Conservation (phyloP, 768 basidiomycete species). For the Astraeus odoratus region DNA sequence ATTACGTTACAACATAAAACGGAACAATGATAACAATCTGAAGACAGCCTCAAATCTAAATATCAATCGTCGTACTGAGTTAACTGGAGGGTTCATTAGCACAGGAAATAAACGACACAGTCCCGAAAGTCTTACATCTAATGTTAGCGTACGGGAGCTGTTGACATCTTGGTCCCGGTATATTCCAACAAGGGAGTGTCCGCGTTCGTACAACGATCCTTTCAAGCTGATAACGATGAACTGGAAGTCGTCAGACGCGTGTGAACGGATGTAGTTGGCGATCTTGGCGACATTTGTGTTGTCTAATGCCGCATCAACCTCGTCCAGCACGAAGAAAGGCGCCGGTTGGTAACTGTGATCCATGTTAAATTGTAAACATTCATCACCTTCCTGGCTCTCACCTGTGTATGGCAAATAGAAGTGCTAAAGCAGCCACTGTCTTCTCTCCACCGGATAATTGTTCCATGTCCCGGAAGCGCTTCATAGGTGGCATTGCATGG, state of each 20-base stretch:
- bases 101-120: background rate
- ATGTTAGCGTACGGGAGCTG: slow-evolving; percentile 83
- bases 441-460: slow-evolving; percentile 98
- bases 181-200: slow-evolving; percentile 87
- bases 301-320: slow-evolving; percentile 95
- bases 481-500: slow-evolving; percentile 99
- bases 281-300: slow-evolving; percentile 98
- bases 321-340: slow-evolving; percentile 97
- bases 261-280: slow-evolving; percentile 84
- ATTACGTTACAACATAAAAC: background rate
- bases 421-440: slow-evolving; percentile 94
- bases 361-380: background rate
- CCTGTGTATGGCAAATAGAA: slow-evolving; percentile 97
- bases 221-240: slow-evolving; percentile 98
- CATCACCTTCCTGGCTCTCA: slow-evolving; percentile 19
- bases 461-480: slow-evolving; percentile 98
- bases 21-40: background rate
- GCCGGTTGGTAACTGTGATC: slow-evolving; percentile 80
- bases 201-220: slow-evolving; percentile 84
- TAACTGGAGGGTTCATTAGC: slow-evolving; percentile 29
- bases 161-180: slow-evolving; percentile 93
- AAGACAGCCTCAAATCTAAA: background rate
- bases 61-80: slow-evolving; percentile 55
- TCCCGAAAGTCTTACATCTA: slow-evolving; percentile 57
- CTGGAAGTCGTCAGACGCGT: slow-evolving; percentile 82